A percentile compares a stretch with the other conserved stretches of the same genome.
Evolutionary conservation across 2,329 filamentous ascomycete genomes (phyloP).

Genomic region (Bipolaris cookei): DNA sequence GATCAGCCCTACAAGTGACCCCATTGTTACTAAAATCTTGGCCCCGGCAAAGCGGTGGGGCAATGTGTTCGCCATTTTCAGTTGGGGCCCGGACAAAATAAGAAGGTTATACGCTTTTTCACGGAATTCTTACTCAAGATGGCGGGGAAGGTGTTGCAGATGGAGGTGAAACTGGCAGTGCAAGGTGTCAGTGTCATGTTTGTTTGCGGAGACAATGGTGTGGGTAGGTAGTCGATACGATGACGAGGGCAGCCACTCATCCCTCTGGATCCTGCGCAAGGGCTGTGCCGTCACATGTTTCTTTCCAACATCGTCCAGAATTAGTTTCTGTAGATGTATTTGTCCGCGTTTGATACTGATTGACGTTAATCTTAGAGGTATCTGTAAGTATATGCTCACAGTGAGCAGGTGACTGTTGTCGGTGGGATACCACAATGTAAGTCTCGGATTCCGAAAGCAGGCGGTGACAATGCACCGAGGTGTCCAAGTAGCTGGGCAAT

Average conservation of each 20-base stretch:
- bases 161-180: conserved; percentile 53
- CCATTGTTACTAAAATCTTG: conserved; percentile 18
- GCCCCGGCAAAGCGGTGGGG: conserved; percentile 45
- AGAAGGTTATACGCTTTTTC: no score
- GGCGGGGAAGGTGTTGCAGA: conserved; percentile 50
- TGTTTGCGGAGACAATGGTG: conserved; percentile 54
- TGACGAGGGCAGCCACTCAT: no score
- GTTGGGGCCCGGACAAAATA: no score
- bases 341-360: not conserved
- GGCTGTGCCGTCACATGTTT: no score
- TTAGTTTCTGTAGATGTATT: conserved; percentile 63
- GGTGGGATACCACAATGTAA: conserved; percentile 58
- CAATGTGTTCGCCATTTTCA: conserved; percentile 59
- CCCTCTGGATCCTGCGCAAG: no score
- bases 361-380: not conserved
- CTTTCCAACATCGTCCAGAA: conserved; percentile 63
- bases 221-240: not conserved
- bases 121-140: no score
- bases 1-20: conserved; percentile 23
- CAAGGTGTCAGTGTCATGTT: conserved; percentile 56
- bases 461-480: not conserved
- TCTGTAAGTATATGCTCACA: not conserved
- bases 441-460: not conserved
- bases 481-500: no score
- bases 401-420: conserved; percentile 58